A percentile compares a stretch with the other conserved stretches of the same genome.
Evolutionary conservation across 257 asterid species (phyloP).

Genomic region (Solanum neorickii): DNA sequence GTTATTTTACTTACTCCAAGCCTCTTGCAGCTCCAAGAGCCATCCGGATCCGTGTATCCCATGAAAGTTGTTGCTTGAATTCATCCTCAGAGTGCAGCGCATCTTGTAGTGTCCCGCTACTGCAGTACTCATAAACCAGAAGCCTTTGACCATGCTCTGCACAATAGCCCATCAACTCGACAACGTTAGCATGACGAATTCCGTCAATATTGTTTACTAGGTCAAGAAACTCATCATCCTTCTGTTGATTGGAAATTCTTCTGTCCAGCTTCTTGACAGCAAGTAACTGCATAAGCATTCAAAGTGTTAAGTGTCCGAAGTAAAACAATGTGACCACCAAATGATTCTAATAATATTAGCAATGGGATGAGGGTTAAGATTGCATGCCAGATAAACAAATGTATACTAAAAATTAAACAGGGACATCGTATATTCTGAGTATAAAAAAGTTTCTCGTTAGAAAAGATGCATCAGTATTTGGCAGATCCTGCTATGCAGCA

Average conservation of each 20-base stretch:
- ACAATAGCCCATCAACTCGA: slow-evolving; percentile 93
- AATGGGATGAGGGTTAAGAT: neutral
- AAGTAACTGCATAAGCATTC: slow-evolving; percentile 43
- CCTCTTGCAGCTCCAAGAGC: slow-evolving; percentile 98
- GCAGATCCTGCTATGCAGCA: neutral
- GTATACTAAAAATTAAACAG: neutral
- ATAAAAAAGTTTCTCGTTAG: neutral
- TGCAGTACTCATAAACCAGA: slow-evolving; percentile 69
- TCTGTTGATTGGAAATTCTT: slow-evolving; percentile 62
- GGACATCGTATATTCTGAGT: neutral
- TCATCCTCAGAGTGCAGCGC: slow-evolving; percentile 86
- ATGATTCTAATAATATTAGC: neutral
- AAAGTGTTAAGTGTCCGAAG: neutral
- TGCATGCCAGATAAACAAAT: neutral
- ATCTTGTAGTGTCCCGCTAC: slow-evolving; percentile 69
- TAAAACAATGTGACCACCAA: neutral
- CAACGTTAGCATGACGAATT: slow-evolving; percentile 90
- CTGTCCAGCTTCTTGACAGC: slow-evolving; percentile 87
- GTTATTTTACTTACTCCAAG: slow-evolving; percentile 54
- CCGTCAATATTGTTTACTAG: slow-evolving; percentile 55
- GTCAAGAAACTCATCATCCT: slow-evolving; percentile 78
- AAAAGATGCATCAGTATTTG: neutral
- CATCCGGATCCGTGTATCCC: slow-evolving; percentile 89
- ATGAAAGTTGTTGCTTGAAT: slow-evolving; percentile 56
- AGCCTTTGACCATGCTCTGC: slow-evolving; percentile 85